A percentile compares a stretch with the other conserved stretches of the same genome.
These are phyloP conservation scores for Trichoderma polysporum DNA, from an alignment of 2,329 filamentous ascomycete species.

Conservation along the genomic window DNA sequence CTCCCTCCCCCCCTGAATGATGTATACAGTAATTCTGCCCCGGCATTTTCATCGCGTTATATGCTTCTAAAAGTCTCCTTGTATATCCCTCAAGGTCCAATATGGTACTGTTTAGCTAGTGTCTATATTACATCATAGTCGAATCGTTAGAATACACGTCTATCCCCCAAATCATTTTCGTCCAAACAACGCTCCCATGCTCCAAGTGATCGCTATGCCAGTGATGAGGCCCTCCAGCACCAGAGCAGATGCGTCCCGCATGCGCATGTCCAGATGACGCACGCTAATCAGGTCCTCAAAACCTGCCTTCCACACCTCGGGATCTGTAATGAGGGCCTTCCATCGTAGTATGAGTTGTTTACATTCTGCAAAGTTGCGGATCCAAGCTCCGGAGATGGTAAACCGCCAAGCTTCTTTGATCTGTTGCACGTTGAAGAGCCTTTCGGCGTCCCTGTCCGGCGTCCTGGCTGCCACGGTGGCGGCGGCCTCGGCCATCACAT, in stretches of 20 bases:
- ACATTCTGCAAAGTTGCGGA: constrained; percentile 35
- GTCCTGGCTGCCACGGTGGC: background rate
- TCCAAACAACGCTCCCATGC: constrained; percentile 51
- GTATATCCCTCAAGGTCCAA: constrained; percentile 16
- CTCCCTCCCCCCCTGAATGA: background rate
- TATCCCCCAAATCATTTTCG: constrained; percentile 32
- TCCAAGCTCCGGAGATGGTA: constrained; percentile 6
- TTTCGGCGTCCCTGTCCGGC: background rate
- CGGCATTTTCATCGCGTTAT: background rate
- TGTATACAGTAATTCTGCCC: constrained; percentile 1
- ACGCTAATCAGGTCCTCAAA: constrained; percentile 65
- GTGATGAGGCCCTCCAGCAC: constrained; percentile 65
- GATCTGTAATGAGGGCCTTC: constrained; percentile 44
- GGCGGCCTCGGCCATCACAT: constrained; percentile 28
- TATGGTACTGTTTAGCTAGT: constrained; percentile 17
- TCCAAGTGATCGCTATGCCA: constrained; percentile 61
- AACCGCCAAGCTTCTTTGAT: constrained; percentile 3
- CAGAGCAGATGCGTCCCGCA: constrained; percentile 69
- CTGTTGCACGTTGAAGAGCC: background rate
- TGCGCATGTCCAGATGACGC: constrained; percentile 59
- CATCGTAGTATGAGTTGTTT: constrained; percentile 40
- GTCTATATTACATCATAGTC: constrained; percentile 22
- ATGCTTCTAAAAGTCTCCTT: constrained; percentile 14
- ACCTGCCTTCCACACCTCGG: constrained; percentile 48
- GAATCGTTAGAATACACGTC: constrained; percentile 22